Base-by-base conservation (phyloP, 176 grass and related monocot species). In the Olyra latifolia region DNA sequence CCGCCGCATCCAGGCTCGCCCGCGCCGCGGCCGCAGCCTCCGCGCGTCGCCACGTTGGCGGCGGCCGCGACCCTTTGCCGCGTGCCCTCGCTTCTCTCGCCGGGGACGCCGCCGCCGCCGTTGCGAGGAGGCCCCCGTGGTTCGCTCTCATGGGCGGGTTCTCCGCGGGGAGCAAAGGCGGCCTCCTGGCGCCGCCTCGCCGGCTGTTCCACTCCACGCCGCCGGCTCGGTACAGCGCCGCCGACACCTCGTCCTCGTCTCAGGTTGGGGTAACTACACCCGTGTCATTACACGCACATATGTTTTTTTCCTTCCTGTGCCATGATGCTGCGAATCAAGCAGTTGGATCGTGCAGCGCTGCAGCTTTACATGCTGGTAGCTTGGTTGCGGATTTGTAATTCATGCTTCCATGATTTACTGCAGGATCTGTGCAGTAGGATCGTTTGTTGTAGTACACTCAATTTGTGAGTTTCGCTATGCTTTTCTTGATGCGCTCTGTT, bases 141-240 rank as follows among this genome's bases (percentile, higher is more conserved):
- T 10, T 85, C 22, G 52, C 61, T 17, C 71, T 42, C 27, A 32
- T 66, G 49, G 66, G 46, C 30, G 54, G 76, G 43, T 5, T 77
- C 3, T 60, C 65, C 12, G 42, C 71, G 76, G 23, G 48, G 41
- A 20, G 25, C 49, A 58, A 27, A 24, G 46, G 50, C 4, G 45
- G 75, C 41, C 59, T 78, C 32, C 38, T 50, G 19, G 67, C 44
- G 60, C 66, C 50, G 66, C 43, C 66, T 29, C 72, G 77, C 47
- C 78, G 91, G 14, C 56, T 79, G 39, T 88, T 90, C 82, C 91
- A 85, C 48, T 85, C 74, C 22, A 84, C 87, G 4, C 10, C 70
- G n/a, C 74, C 79, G 24, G 28, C 75, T 66, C 82, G 44, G 30
- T 72, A 80, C 79, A 85, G 82, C 79, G 24, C 60, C 47, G 52